Base-by-base conservation (phyloP, 176 grass and related monocot genomes). In the Tillandsia fasciculata region DNA sequence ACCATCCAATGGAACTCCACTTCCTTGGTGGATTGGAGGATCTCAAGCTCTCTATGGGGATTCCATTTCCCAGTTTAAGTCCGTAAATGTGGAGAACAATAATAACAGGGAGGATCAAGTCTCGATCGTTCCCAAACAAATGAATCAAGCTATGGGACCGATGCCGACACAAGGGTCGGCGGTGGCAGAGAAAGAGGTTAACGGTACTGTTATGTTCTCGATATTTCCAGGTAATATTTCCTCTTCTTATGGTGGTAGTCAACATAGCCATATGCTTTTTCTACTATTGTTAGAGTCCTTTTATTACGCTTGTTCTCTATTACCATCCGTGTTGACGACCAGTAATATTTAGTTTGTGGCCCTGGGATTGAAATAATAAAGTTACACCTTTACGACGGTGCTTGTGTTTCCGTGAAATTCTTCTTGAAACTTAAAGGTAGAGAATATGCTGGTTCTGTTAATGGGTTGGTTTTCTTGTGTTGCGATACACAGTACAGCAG, bases 21-120 rank as follows among this genome's bases (percentile, higher is more conserved):
- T 80, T 69, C 83, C 88, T 27, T 92, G 92, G 86, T 89, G 88
- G 92, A 59, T 87, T 54, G 86, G 81, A 64, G 86, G 81, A 64
- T 63, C 81, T 49, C 92, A 89, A 68, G 42, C 81, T 71, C 58
- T 87, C 33, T 91, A 77, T 69, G 79, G 83, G 4, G 92, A 91
- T 13, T 67, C 74, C 27, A 17, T 74, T 66, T 85, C 53, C 50
- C 71, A 84, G 51, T 74, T 76, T 24, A 84, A 80, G 61, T 64
- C 86, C 78, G 27, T 80, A 23, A 53, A 80, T 23, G 72, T 48
- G 15, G 85, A 88, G 48, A 75, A 82, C 52, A 2, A 74, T 14
- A 2, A 77, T 14, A 74, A 70, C 64, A 71, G 72, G 2, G 88
- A 72, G 57, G 67, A 58, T 52, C 88, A 84, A 79, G 79, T 89